Percentiles rank a stretch among this genome's conserved stretches.
phyloP scores from a whole-genome alignment of 305 asterid species.

The Andrographis paniculata region DNA sequence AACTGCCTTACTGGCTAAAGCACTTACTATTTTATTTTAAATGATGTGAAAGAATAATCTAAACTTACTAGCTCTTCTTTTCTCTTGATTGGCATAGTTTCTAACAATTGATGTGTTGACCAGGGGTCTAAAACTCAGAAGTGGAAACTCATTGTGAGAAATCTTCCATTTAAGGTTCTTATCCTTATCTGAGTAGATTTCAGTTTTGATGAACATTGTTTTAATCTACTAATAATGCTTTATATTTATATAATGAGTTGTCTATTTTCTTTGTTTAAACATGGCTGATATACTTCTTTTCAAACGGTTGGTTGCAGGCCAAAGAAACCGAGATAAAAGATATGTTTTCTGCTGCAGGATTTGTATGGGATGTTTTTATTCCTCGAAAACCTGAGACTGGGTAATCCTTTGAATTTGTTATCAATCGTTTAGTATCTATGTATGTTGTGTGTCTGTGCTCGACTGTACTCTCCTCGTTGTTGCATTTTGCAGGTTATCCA shows the following conservation, averaged over 20 bases:
- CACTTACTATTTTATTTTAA: neutral
- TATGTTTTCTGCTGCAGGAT: conserved; percentile 69
- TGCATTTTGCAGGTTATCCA: conserved; percentile 48
- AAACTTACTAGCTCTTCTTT: neutral
- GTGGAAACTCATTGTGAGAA: conserved; percentile 93
- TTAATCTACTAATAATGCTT: conserved; percentile 3
- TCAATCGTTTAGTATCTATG: conserved; percentile 8
- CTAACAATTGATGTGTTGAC: conserved; percentile 19
- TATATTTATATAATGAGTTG: conserved; percentile 10
- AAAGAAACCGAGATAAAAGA: conserved; percentile 60
- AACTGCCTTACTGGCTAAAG: neutral
- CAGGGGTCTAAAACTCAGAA: conserved; percentile 93
- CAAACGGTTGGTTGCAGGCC: conserved; percentile 50
- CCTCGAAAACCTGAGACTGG: conserved; percentile 77
- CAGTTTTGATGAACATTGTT: conserved; percentile 4
- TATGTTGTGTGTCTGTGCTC: conserved; percentile 6
- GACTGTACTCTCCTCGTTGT: conserved; percentile 11
- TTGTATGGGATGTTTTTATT: conserved; percentile 86
- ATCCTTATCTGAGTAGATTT: too few relatives aligned
- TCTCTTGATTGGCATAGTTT: neutral
- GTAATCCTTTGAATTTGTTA: conserved; percentile 27
- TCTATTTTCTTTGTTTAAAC: neutral
- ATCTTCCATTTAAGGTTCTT: conserved; percentile 88
- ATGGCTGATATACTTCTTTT: neutral
- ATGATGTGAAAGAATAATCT: conserved; percentile 4